Evolutionary conservation across 1,284 basidiomycete species (phyloP).

Genomic region (Cryptococcus hybrid): DNA sequence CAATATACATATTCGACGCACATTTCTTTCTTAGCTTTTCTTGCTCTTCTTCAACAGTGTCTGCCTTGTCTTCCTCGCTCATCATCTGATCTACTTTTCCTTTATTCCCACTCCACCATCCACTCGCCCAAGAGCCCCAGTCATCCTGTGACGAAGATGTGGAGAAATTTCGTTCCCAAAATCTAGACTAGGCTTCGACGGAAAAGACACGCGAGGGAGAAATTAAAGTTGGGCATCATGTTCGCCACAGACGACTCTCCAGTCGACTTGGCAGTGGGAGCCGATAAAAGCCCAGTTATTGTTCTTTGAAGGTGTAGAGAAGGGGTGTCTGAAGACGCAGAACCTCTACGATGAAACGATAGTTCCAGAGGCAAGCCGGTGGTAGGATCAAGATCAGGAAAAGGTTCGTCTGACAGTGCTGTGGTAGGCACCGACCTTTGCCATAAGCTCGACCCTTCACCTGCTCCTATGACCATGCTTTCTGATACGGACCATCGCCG

Average conservation of each 20-base stretch:
- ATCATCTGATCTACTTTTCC: conserved; percentile 58
- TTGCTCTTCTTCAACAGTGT: conserved; percentile 57
- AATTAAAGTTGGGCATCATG: conserved; percentile 12
- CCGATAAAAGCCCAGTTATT: conserved; percentile 32
- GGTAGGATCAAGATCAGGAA: conserved; percentile 43
- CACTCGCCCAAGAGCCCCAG: conserved; percentile 31
- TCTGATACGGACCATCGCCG: conserved; percentile 1
- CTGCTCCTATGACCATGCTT: conserved; percentile 1
- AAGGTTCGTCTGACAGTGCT: conserved; percentile 21
- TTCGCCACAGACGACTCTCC: not conserved
- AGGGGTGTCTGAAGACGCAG: conserved; percentile 17
- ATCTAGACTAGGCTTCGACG: conserved; percentile 11
- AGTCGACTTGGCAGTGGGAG: conserved; percentile 6
- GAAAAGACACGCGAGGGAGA: conserved; percentile 12
- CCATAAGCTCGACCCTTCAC: conserved; percentile 23
- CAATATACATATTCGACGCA: conserved; percentile 47
- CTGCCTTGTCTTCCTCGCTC: conserved; percentile 60
- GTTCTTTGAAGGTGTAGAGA: conserved; percentile 43
- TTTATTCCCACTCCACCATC: conserved; percentile 52
- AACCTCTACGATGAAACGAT: conserved; percentile 3
- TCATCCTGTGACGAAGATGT: conserved; percentile 22
- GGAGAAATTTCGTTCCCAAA: conserved; percentile 19
- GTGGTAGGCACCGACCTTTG: conserved; percentile 14
- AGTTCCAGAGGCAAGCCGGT: conserved; percentile 34
- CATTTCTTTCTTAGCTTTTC: conserved; percentile 66